Evolutionary conservation across 108 stramenopile species (phyloP).

Genomic region (Discostella pseudostelligera): DNA sequence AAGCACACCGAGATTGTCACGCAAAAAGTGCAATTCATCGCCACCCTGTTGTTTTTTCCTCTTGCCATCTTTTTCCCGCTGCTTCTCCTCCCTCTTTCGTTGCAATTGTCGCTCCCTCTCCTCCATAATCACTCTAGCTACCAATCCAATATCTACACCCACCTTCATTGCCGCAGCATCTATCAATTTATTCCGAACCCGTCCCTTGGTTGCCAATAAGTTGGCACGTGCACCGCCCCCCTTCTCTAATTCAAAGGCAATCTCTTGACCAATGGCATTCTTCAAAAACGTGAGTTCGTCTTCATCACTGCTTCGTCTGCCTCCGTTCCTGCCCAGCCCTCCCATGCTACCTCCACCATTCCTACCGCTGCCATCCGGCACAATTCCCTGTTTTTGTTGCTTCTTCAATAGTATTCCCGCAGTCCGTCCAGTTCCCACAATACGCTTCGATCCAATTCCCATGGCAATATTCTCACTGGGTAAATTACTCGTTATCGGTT

Average conservation of each 20-base stretch:
- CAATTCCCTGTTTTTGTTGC: conserved; percentile 68
- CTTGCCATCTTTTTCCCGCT: conserved; percentile 13
- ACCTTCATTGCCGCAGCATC: conserved; percentile 85
- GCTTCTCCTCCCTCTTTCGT: conserved; percentile 33
- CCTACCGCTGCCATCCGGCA: conserved; percentile 46
- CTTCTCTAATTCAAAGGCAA: conserved; percentile 84
- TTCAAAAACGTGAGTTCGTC: conserved; percentile 81
- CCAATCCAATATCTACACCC: conserved; percentile 66
- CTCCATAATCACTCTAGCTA: conserved; percentile 42
- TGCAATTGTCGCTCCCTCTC: conserved; percentile 53
- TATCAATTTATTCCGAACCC: conserved; percentile 63
- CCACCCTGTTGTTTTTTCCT: conserved; percentile 28
- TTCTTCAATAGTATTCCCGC: conserved; percentile 75
- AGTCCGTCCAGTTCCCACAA: conserved; percentile 89
- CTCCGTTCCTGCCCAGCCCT: conserved; percentile 32
- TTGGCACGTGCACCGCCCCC: conserved; percentile 86
- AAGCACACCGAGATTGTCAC: conserved; percentile 70
- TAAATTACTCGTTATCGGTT: conserved; percentile 81
- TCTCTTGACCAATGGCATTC: conserved; percentile 87
- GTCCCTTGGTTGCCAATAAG: conserved; percentile 57
- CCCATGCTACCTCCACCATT: conserved; percentile 29
- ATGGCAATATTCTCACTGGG: conserved; percentile 86
- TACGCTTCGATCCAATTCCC: conserved; percentile 82
- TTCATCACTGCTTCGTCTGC: conserved; percentile 12
- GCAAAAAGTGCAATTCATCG: conserved; percentile 55